Base-by-base conservation (phyloP, 768 basidiomycete genomes). In the Vishniacozyma victoriae region DNA sequence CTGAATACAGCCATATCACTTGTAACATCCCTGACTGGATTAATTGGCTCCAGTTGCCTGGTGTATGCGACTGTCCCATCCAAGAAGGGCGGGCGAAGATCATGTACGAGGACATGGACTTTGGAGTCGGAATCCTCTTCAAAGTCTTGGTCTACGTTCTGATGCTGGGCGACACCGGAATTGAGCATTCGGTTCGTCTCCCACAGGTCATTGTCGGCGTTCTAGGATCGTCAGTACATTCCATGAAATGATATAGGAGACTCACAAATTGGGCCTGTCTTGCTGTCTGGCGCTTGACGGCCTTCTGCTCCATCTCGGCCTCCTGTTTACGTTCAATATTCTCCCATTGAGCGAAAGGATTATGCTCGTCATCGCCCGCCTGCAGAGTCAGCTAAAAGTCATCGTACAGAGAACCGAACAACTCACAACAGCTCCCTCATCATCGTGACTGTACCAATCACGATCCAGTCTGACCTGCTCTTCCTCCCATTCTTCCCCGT, bases 141-240 rank as follows among this genome's bases (percentile, higher is more conserved):
- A 60, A 96, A 91, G 63, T 97, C 92, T 19, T 92, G 77, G 67
- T 99, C 91, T 40, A 99, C 79, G 3, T 81, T 77, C 57, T 82
- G 86, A 26, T 87, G 84, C 7, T 87, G 87, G 1, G 88, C 87
- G 16, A 96, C 85, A 63, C 95, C 95, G 2, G 95, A 97, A 0
- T 88, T 89, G 9, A 89, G 77, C 86, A 99, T 92, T 64, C 93
- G 87, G 67, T 97, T 97, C 6, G 87, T 87, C 76, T 99, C 95
- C 95, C 95, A 99, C 11, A 93, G 75, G 63, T 99, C 95, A 62
- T 95, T 97, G 71, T 99, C 95, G 19, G 89, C 89, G 62, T 97
- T 96, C 87, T 92, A 64, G 3, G 16, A 50, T 6, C 7, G 26
- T 60, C 23, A 67, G 61, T 63, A 35, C n/a, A 33, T 6, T 1